Percentiles rank a stretch among this genome's conserved stretches.
These are phyloP conservation scores for Margaritispora aquatica DNA, from an alignment of 495 filamentous ascomycete species.

Conservation along the genomic window DNA sequence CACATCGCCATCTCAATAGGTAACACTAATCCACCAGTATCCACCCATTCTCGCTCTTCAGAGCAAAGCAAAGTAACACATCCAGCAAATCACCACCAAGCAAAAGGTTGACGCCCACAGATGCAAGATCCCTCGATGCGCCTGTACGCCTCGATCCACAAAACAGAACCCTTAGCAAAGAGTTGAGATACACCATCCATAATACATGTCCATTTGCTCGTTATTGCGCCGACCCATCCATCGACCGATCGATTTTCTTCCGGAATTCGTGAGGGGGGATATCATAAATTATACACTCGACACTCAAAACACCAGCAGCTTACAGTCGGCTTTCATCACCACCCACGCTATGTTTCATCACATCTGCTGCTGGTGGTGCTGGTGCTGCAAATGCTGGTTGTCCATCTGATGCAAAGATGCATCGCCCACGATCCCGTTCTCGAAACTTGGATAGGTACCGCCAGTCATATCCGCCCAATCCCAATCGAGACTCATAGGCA, in stretches of 20 bases:
- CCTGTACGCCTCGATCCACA: too few species aligned
- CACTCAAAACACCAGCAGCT: too few species aligned
- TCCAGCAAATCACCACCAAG: neutral
- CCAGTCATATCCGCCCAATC: constrained; percentile 90
- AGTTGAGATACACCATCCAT: neutral
- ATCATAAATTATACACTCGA: neutral
- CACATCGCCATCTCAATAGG: too few species aligned
- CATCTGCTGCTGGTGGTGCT: constrained; percentile 5
- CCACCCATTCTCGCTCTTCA: too few species aligned
- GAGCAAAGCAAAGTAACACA: too few species aligned
- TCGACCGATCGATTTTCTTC: too few species aligned
- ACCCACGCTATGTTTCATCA: too few species aligned
- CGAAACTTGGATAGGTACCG: constrained; percentile 43
- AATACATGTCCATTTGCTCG: neutral
- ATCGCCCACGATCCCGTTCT: constrained; percentile 36
- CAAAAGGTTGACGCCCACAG: neutral
- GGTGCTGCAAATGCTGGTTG: constrained; percentile 16
- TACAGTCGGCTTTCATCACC: too few species aligned
- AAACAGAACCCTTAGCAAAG: too few species aligned
- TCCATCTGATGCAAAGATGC: constrained; percentile 13
- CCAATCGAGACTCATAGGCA: constrained; percentile 96
- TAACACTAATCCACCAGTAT: too few species aligned
- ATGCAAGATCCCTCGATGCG: neutral
- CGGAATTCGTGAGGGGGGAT: neutral
- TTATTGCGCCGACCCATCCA: neutral